Conservation (phyloP, 106 monocot genomes). For the Posidonia australis region DNA sequence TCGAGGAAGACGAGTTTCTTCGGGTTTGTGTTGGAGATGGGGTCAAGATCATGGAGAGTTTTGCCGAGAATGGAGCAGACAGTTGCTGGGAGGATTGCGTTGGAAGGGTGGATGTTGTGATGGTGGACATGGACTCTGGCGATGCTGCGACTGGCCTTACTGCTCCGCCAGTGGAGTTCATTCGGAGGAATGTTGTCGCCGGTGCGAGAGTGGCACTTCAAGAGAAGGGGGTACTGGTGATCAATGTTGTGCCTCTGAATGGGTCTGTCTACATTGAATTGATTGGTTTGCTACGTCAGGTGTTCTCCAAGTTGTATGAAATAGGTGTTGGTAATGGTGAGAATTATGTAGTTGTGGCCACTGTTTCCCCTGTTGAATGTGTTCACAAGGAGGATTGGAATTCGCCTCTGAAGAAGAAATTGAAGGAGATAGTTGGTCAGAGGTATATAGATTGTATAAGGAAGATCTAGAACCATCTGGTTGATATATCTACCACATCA, state of each 20-base stretch:
- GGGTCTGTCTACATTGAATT: constrained; percentile 18
- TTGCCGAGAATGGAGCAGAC: not conserved
- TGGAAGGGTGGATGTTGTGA: constrained; percentile 42
- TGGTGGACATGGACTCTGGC: constrained; percentile 79
- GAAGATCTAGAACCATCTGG: constrained; percentile 24
- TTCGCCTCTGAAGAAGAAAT: constrained; percentile 10
- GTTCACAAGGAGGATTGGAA: not conserved
- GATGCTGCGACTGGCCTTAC: constrained; percentile 28
- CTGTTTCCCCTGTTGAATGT: constrained; percentile 7
- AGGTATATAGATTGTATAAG: constrained; percentile 15
- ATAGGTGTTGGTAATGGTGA: constrained; percentile 64
- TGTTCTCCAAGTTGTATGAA: constrained; percentile 62
- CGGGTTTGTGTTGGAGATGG: constrained; percentile 47
- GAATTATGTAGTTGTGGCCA: constrained; percentile 61
- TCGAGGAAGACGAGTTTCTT: constrained; percentile 48
- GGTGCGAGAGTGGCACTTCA: constrained; percentile 34
- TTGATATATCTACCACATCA: not conserved
- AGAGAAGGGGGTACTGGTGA: constrained; percentile 28
- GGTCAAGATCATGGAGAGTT: constrained; percentile 31
- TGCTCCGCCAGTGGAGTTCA: constrained; percentile 61
- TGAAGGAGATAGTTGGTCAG: constrained; percentile 24
- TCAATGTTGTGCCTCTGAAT: constrained; percentile 53
- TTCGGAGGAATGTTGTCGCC: constrained; percentile 22
- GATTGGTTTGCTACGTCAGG: constrained; percentile 26
- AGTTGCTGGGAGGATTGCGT: not conserved